Evolutionary conservation across 2,329 filamentous ascomycete genomes (phyloP).

Genomic region (Neonectria faginata): DNA sequence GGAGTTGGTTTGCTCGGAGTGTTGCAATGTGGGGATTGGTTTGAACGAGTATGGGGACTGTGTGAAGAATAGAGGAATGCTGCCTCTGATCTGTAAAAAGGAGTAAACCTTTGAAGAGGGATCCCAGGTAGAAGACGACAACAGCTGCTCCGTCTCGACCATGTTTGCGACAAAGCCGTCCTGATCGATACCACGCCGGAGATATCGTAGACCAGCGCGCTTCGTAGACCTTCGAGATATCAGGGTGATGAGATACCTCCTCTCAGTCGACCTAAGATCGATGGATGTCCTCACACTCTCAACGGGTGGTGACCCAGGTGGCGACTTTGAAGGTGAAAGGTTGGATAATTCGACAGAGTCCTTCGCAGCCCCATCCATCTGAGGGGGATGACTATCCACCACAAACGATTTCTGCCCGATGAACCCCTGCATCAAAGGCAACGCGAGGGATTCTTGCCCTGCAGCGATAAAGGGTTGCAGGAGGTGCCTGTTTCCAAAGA

Average conservation of each 20-base stretch:
- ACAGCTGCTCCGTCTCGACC: conserved; percentile 95
- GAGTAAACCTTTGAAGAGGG: conserved; percentile 75
- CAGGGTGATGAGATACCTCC: conserved; percentile 82
- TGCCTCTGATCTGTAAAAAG: conserved; percentile 88
- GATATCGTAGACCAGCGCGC: conserved; percentile 87
- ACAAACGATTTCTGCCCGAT: conserved; percentile 87
- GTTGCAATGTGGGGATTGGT: conserved; percentile 83
- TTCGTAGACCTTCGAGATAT: conserved; percentile 91
- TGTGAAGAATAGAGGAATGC: conserved; percentile 94
- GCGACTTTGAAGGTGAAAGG: conserved; percentile 49
- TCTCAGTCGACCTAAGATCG: conserved; percentile 62
- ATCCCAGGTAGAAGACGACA: conserved; percentile 78
- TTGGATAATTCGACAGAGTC: conserved; percentile 61
- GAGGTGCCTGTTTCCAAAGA: conserved; percentile 91
- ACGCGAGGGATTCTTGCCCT: conserved; percentile 76
- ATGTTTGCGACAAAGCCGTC: conserved; percentile 88
- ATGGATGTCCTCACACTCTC: conserved; percentile 48
- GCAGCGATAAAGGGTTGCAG: conserved; percentile 78
- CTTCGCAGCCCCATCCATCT: conserved; percentile 59
- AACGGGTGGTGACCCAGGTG: conserved; percentile 40
- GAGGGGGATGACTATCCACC: conserved; percentile 72
- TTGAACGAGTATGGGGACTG: conserved; percentile 95
- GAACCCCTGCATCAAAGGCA: conserved; percentile 94
- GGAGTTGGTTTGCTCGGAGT: conserved; percentile 83
- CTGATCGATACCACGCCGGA: conserved; percentile 91